These are phyloP conservation scores for Filosporella fistucella DNA, from an alignment of 495 filamentous ascomycete genomes.

Conservation along the genomic window DNA sequence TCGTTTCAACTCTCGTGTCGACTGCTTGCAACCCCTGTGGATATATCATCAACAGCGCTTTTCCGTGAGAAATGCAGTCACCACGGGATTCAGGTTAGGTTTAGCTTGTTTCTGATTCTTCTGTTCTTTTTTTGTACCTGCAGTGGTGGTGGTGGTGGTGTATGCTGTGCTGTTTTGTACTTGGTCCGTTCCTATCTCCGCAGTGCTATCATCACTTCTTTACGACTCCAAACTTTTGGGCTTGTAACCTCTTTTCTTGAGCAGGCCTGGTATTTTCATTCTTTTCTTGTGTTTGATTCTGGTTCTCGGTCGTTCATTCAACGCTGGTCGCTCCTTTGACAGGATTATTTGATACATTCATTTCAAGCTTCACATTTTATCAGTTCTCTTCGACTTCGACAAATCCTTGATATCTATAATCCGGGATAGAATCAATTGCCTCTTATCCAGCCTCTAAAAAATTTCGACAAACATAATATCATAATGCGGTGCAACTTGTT, in stretches of 20 bases:
- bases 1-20: conserved; percentile 13
- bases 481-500: conserved; percentile 18
- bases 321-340: neutral
- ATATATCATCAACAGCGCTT: neutral
- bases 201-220: neutral
- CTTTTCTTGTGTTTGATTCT: conserved; percentile 4
- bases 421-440: neutral
- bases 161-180: neutral
- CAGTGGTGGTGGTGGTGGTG: neutral
- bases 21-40: neutral
- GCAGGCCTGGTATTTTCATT: too few relatives aligned
- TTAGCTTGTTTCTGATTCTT: neutral
- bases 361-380: neutral
- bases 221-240: neutral
- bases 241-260: conserved; percentile 1
- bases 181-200: neutral
- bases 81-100: neutral
- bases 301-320: neutral
- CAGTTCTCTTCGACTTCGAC: conserved; percentile 6
- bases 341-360: too few relatives aligned
- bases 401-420: conserved; percentile 5
- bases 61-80: neutral
- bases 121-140: neutral
- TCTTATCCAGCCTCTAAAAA: neutral
- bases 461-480: conserved; percentile 3